Percentiles rank a stretch among this genome's conserved stretches.
These are phyloP conservation scores for Tephrocybe sp. DNA, from an alignment of 768 basidiomycete species.

Conservation along the genomic window DNA sequence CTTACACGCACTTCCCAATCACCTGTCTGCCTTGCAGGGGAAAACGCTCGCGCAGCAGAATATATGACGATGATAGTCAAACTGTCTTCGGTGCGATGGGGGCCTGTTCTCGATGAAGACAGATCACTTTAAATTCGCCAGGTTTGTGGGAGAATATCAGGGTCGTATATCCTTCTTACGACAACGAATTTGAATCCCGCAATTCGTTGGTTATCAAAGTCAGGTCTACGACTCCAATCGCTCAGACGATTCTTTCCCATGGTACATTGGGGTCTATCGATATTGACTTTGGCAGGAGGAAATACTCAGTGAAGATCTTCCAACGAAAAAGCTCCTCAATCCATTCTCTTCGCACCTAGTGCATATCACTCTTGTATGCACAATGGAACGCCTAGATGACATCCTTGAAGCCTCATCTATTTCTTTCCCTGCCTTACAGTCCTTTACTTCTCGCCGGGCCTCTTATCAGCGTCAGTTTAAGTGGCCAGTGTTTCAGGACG, in stretches of 20 bases:
- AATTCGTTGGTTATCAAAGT: no score
- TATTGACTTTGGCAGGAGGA: not conserved
- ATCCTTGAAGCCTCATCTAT: not conserved
- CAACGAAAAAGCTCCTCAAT: not conserved
- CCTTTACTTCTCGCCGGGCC: not conserved
- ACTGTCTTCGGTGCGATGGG: not conserved
- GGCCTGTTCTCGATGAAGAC: conserved; percentile 9
- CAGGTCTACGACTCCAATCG: not conserved
- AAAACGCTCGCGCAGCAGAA: not conserved
- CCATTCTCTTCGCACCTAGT: conserved; percentile 1
- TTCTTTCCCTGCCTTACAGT: not conserved
- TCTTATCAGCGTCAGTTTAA: not conserved
- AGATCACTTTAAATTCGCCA: conserved; percentile 1
- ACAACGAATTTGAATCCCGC: no score
- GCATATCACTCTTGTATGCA: not conserved
- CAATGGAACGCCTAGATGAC: not conserved
- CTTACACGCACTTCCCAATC: not conserved
- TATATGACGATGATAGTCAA: not conserved
- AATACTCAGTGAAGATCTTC: not conserved
- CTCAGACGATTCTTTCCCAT: not conserved
- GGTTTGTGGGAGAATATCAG: conserved; percentile 1
- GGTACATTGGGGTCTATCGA: not conserved
- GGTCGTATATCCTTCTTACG: not conserved
- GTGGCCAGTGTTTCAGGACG: not conserved
- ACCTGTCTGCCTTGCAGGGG: not conserved